Percentiles rank a stretch among this genome's conserved stretches.
These are phyloP conservation scores for Ogataea chonburiensis DNA, from an alignment of 805 yeast species.

Conservation along the genomic window DNA sequence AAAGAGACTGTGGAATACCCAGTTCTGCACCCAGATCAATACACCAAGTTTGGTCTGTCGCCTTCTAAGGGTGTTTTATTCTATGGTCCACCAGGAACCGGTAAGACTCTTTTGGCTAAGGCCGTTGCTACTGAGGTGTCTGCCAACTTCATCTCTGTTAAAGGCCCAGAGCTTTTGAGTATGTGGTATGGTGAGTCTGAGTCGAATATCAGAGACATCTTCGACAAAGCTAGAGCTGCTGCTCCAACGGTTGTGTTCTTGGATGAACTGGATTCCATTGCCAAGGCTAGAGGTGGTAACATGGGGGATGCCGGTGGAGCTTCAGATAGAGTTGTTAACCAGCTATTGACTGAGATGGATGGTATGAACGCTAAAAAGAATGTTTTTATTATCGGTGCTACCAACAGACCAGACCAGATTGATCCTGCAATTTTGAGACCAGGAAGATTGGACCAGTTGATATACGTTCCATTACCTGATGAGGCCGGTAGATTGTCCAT, in stretches of 20 bases:
- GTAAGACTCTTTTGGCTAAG: conserved; percentile 96
- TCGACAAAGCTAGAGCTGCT: conserved; percentile 98
- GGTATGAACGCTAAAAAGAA: conserved; percentile 99
- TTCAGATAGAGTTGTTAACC: conserved; percentile 93
- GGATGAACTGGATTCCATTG: conserved; percentile 97
- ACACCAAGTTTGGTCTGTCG: conserved; percentile 94
- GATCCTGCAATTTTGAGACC: conserved; percentile 99
- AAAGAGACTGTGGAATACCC: conserved; percentile 99
- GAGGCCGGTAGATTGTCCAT: conserved; percentile 92
- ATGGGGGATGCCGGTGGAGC: conserved; percentile 96
- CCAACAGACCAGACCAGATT: conserved; percentile 98
- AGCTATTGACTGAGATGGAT: conserved; percentile 96
- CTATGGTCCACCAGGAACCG: conserved; percentile 99
- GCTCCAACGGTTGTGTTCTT: conserved; percentile 99
- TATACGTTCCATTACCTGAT: conserved; percentile 98
- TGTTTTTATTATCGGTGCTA: conserved; percentile 98
- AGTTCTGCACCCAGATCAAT: conserved; percentile 97
- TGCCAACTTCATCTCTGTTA: conserved; percentile 95
- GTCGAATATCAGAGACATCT: conserved; percentile 94
- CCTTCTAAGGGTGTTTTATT: conserved; percentile 98
- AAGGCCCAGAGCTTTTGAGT: conserved; percentile 94
- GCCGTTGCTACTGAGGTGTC: conserved; percentile 99
- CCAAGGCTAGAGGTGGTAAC: conserved; percentile 93
- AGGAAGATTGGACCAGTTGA: conserved; percentile 97
- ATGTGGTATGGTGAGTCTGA: conserved; percentile 99